These are phyloP conservation scores for Orbilia quercus DNA, from an alignment of 2,329 filamentous ascomycete species.

Conservation along the genomic window DNA sequence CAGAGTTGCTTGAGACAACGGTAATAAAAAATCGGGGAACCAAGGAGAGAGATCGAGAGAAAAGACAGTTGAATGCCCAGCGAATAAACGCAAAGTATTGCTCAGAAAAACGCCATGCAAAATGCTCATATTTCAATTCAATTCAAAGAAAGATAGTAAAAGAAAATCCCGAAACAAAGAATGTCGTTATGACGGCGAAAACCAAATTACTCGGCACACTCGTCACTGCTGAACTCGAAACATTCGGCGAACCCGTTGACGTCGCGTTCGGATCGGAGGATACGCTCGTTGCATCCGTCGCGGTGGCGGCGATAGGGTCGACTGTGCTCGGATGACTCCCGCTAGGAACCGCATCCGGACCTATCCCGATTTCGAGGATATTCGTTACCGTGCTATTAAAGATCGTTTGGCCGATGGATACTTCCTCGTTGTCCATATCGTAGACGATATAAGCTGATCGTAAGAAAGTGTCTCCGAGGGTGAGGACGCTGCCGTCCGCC, in stretches of 20 bases:
- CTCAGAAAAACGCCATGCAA: slow-evolving; percentile 37
- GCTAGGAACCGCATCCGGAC: slow-evolving; percentile 68
- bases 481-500: slow-evolving; percentile 68
- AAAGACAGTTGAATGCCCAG: slow-evolving; percentile 6
- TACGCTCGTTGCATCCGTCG: slow-evolving; percentile 13
- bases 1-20: too few relatives aligned
- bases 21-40: slow-evolving; percentile 1
- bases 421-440: slow-evolving; percentile 77
- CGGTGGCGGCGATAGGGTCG: slow-evolving; percentile 61
- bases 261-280: slow-evolving; percentile 21
- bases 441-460: slow-evolving; percentile 81
- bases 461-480: slow-evolving; percentile 78
- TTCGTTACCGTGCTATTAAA: slow-evolving; percentile 69
- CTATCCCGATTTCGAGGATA: slow-evolving; percentile 70
- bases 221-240: slow-evolving; percentile 25
- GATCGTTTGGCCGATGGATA: slow-evolving; percentile 75
- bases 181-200: slow-evolving; percentile 18
- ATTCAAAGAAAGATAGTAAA: slow-evolving; percentile 40
- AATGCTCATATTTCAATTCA: slow-evolving; percentile 39
- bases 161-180: slow-evolving; percentile 30
- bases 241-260: slow-evolving; percentile 28
- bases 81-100: slow-evolving; percentile 38
- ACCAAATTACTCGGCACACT: not conserved
- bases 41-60: slow-evolving; percentile 6
- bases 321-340: slow-evolving; percentile 68